These are phyloP conservation scores for Coccomyxa subellipsoidea DNA, from an alignment of 163 green algal genomes.

Conservation along the genomic window DNA sequence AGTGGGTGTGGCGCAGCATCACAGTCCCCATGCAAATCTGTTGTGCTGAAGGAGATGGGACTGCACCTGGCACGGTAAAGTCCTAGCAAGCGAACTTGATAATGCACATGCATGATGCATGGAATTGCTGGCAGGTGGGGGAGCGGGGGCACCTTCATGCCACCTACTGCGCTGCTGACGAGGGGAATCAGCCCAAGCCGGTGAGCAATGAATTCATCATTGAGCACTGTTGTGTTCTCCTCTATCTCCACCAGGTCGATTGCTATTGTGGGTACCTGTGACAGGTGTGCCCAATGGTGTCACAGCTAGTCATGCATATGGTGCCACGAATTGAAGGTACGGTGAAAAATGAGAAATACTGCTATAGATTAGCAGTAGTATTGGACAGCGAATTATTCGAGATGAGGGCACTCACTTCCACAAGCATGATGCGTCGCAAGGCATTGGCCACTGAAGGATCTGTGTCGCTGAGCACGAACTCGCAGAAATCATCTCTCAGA, in stretches of 20 bases:
- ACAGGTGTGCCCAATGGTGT: not conserved
- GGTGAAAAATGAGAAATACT: too few relatives aligned
- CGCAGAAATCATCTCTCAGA: constrained; percentile 39
- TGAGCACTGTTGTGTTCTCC: constrained; percentile 94
- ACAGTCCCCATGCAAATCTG: too few relatives aligned
- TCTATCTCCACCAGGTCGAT: constrained; percentile 99
- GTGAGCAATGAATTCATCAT: constrained; percentile 98
- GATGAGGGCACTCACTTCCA: constrained; percentile 51
- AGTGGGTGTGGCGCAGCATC: too few relatives aligned
- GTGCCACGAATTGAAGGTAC: too few relatives aligned
- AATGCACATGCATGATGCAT: too few relatives aligned
- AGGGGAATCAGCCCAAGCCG: constrained; percentile 88
- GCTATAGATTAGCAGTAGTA: too few relatives aligned
- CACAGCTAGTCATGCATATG: too few relatives aligned
- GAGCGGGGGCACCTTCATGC: constrained; percentile 54
- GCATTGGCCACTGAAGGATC: constrained; percentile 92
- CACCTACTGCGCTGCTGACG: constrained; percentile 36
- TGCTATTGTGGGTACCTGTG: constrained; percentile 89
- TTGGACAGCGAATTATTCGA: too few relatives aligned
- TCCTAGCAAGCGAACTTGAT: too few relatives aligned
- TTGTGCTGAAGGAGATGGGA: too few relatives aligned
- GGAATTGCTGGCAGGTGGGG: too few relatives aligned
- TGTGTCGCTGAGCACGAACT: constrained; percentile 88
- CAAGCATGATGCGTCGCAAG: constrained; percentile 89
- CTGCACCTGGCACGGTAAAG: too few relatives aligned